phyloP scores from a whole-genome alignment of 163 green algal genomes.

The Volvox carteri region DNA sequence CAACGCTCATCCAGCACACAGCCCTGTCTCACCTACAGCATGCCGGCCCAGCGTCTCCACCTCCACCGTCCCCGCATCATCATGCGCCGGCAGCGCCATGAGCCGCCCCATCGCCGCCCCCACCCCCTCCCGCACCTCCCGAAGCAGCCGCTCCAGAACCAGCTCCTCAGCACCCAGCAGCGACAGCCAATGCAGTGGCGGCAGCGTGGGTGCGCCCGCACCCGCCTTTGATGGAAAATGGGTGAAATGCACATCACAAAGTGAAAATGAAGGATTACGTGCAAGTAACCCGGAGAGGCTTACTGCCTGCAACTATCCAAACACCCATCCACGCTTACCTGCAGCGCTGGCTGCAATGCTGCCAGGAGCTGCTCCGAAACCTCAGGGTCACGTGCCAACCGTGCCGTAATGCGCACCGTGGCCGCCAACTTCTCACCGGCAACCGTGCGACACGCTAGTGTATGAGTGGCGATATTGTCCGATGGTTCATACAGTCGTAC shows the following conservation, averaged over 20 bases:
- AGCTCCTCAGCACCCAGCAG: constrained; percentile 54
- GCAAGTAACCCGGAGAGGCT: no score
- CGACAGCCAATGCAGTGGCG: constrained; percentile 46
- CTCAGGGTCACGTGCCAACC: constrained; percentile 36
- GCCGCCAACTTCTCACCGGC: constrained; percentile 24
- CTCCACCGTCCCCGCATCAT: background rate
- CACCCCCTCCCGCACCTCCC: constrained; percentile 6
- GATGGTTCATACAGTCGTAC: constrained; percentile 33
- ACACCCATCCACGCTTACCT: constrained; percentile 26
- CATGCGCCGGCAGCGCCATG: constrained; percentile 28
- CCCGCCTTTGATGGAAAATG: constrained; percentile 12
- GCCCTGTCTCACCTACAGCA: constrained; percentile 3
- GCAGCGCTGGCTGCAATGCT: constrained; percentile 46
- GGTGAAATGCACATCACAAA: background rate
- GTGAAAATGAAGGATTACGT: no score
- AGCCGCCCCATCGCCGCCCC: constrained; percentile 17
- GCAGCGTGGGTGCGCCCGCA: constrained; percentile 17
- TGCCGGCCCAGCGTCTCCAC: constrained; percentile 8
- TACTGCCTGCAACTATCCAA: no score
- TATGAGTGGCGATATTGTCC: constrained; percentile 2
- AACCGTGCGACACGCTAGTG: constrained; percentile 25
- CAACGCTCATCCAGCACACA: no score
- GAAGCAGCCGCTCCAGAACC: constrained; percentile 17
- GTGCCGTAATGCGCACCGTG: constrained; percentile 5
- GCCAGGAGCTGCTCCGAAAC: constrained; percentile 55